Base-by-base conservation (phyloP, 2,329 filamentous ascomycete genomes). In the Trichothecium roseum region DNA sequence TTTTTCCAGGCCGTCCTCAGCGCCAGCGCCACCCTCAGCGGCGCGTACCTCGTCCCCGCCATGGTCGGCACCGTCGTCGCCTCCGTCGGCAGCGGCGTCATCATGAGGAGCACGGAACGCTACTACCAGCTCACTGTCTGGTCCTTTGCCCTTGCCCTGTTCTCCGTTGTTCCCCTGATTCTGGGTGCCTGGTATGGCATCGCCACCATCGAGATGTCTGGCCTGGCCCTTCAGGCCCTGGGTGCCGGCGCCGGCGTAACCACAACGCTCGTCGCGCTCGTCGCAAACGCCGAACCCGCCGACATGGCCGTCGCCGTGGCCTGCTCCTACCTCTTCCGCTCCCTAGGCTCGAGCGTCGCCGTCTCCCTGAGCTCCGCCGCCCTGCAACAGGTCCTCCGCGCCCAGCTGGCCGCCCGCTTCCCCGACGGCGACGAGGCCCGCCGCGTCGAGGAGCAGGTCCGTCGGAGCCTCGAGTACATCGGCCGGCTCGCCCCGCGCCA, bases 261-360 rank as follows among this genome's bases (percentile, higher is more conserved):
- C 0, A 81, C 78, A 0, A 78, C 79, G 1, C 68, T 88, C 24
- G 77, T 87, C 32, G 80, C 69, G 2, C 63, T 87, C 27, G 74
- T 88, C 42, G 77, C 82, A 22, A 85, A 86, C 49, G 72, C 79
- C 0, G 60, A 71, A 1, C 63, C 66, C 3, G 66, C 74, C 30
- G 83, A 88, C 44, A 77, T 82, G 41, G 82, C 84, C 2, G 72
- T 88, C 2, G 81, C 78, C 4, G 82, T 84, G 13, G 84, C 84
- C 7, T 86, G 81, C 53, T 83, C 78, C 15, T 89, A 89, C 56
- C 72, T 89, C 17, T 89, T 89, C 64, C 77, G 84, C 28, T 81
- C 79, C 2, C 64, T 88, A 1, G 84, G 83, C n/a, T 67, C 84
- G n/a, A 81, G 80, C 6, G 63, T 87, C 37, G 84, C 83, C 9